These are phyloP conservation scores for Physcomitrellopsis africana DNA, from an alignment of 225 moss, liverwort and hornwort genomes.

Conservation along the genomic window DNA sequence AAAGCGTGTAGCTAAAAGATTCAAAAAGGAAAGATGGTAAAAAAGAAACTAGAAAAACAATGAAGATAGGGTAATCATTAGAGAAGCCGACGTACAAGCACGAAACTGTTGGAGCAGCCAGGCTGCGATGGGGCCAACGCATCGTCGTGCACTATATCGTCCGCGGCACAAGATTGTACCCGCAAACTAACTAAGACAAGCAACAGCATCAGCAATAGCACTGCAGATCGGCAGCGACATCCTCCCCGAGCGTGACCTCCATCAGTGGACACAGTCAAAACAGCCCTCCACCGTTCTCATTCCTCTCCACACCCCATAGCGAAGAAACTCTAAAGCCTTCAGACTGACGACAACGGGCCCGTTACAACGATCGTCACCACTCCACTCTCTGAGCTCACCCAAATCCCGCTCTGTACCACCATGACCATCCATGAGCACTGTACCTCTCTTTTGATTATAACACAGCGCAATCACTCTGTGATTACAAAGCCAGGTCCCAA, in stretches of 20 bases:
- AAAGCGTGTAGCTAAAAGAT: background rate
- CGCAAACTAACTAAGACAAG: background rate
- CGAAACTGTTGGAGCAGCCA: conserved; percentile 62
- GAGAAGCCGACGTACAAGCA: conserved; percentile 30
- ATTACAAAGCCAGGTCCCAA: no score
- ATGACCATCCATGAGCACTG: no score
- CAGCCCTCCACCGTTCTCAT: no score
- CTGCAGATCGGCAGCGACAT: background rate
- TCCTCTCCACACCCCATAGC: background rate
- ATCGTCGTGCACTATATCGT: conserved; percentile 67
- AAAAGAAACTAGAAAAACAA: background rate
- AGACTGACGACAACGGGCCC: no score
- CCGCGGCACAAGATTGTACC: conserved; percentile 35
- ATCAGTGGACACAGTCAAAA: conserved; percentile 6
- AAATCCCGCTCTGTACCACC: no score
- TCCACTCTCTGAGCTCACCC: no score
- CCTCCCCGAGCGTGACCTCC: conserved; percentile 18
- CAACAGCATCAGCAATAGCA: conserved; percentile 20
- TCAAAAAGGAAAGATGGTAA: background rate
- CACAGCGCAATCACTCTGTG: no score
- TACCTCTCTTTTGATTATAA: no score
- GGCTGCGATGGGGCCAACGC: conserved; percentile 44
- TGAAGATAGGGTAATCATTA: no score
- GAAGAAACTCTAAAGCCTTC: no score
- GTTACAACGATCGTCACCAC: no score